Conservation (phyloP, 495 filamentous ascomycete genomes). For the Xylaria grammica region DNA sequence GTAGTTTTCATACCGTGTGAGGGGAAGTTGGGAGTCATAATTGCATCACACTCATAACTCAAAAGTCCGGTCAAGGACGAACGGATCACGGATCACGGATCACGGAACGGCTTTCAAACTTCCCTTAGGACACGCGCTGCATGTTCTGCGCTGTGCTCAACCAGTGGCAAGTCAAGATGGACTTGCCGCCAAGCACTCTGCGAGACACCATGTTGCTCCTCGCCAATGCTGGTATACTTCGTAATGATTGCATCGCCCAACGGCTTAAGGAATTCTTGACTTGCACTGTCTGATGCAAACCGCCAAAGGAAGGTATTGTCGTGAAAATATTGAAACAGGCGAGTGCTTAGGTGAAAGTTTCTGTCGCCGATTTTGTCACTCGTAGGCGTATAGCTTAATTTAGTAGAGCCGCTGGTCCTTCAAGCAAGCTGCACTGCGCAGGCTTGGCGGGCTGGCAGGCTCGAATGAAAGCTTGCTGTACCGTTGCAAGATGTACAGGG, state of each 20-base stretch:
- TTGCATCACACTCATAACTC: slow-evolving; percentile 9
- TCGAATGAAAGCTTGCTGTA: neutral
- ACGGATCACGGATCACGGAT: neutral
- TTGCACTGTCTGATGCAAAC: neutral
- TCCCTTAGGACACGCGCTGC: slow-evolving; percentile 1
- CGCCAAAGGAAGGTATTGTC: too few species aligned
- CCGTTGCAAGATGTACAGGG: neutral
- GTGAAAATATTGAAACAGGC: too few species aligned
- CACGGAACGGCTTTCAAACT: neutral
- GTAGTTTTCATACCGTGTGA: neutral
- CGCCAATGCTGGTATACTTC: neutral
- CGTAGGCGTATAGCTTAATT: too few species aligned
- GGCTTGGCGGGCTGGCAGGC: neutral
- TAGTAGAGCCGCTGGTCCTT: too few species aligned
- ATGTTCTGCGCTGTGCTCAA: neutral
- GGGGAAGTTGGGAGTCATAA: neutral
- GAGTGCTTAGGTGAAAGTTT: neutral
- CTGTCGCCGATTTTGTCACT: too few species aligned
- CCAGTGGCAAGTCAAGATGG: neutral
- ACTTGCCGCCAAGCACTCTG: slow-evolving; percentile 2
- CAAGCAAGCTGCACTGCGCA: neutral
- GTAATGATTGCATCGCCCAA: neutral
- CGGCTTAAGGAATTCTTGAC: neutral
- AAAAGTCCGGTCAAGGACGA: neutral
- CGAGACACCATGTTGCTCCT: neutral